Evolutionary conservation across 164 flowering plant species (phyloP), one percentile per base, ranked within the genome.

Genomic region (Vitis rotundifolia): DNA sequence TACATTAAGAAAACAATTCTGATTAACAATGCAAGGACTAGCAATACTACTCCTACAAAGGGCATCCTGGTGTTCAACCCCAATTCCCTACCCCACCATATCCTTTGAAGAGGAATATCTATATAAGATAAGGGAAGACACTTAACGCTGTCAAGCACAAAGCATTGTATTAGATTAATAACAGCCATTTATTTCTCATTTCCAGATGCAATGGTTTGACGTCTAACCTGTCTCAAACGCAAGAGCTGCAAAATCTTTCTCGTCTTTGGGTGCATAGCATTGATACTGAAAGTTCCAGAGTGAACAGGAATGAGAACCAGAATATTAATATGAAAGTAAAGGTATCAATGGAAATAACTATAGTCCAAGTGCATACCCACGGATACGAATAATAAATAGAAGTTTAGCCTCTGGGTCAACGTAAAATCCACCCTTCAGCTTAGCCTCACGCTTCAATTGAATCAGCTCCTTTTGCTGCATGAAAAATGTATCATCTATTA

Each of bases 221-320:
- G 3, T 31, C 44, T 31, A 31, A 31, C 76, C 79, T 72, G 79
- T 50, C 79, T 66, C 49, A 76, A 69, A 15, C 76, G 69, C 18
- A 76, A 50, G 28, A 76, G 79, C 66, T 76, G 79, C 75, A 76
- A 61, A 26, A 76, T 76, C 70, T 76, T 76, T 48, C 65, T 76
- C 0, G 79, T 76, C 75, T 50, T 22, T 1, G 26, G 76, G 63
- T 68, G 26, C 26, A 22, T 22, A 22, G 26, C 26, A 64, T 76
- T 76, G 61, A 76, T 76, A 58, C 75, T 76, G 63, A 47, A 62
- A 28, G 10, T 22, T 12, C 13, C 9, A 11, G 5, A 31, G 51
- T 50, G 14, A 16, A 37, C 15, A 62, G 3, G 15, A 62, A 62
- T 14, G 44, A 11, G 47, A 37, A 62, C 65, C 11, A 8, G 18